These are phyloP conservation scores for Gnomoniopsis smithogilvyi DNA, from an alignment of 2,329 filamentous ascomycete species.

Conservation along the genomic window DNA sequence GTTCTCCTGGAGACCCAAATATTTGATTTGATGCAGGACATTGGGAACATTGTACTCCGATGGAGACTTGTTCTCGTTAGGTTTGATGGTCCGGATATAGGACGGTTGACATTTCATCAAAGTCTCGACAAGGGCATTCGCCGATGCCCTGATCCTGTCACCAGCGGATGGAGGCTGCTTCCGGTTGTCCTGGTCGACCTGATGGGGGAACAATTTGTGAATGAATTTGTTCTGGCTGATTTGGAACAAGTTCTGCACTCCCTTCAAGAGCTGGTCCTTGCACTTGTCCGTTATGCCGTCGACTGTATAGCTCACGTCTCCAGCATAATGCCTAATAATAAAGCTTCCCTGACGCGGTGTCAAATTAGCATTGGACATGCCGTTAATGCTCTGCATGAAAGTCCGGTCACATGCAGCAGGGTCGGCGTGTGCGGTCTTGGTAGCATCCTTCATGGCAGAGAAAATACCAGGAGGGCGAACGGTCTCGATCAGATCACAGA, in stretches of 20 bases:
- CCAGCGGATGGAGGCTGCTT: slow-evolving; percentile 91
- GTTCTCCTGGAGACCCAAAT: slow-evolving; percentile 98
- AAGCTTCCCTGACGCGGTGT: slow-evolving; percentile 92
- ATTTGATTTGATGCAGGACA: slow-evolving; percentile 97
- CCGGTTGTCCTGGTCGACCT: slow-evolving; percentile 94
- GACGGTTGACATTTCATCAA: slow-evolving; percentile 97
- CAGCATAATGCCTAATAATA: slow-evolving; percentile 98
- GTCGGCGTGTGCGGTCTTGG: slow-evolving; percentile 96
- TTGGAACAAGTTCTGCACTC: slow-evolving; percentile 81
- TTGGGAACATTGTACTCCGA: slow-evolving; percentile 89
- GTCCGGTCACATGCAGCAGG: slow-evolving; percentile 91
- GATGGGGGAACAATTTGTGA: slow-evolving; percentile 83
- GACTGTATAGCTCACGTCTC: slow-evolving; percentile 91
- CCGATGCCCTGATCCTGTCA: slow-evolving; percentile 92
- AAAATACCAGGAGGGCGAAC: slow-evolving; percentile 88
- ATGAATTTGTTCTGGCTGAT: slow-evolving; percentile 82
- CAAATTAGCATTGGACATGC: slow-evolving; percentile 87
- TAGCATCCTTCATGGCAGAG: slow-evolving; percentile 94
- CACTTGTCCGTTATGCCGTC: slow-evolving; percentile 99
- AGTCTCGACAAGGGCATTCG: slow-evolving; percentile 91
- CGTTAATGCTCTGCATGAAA: slow-evolving; percentile 90
- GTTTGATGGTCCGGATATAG: slow-evolving; percentile 98
- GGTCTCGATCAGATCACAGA: slow-evolving; percentile 95
- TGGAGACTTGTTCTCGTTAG: slow-evolving; percentile 97
- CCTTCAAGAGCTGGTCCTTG: slow-evolving; percentile 95